These are phyloP conservation scores for Ocimum tenuiflorum DNA, from an alignment of 257 asterid species.

Conservation along the genomic window DNA sequence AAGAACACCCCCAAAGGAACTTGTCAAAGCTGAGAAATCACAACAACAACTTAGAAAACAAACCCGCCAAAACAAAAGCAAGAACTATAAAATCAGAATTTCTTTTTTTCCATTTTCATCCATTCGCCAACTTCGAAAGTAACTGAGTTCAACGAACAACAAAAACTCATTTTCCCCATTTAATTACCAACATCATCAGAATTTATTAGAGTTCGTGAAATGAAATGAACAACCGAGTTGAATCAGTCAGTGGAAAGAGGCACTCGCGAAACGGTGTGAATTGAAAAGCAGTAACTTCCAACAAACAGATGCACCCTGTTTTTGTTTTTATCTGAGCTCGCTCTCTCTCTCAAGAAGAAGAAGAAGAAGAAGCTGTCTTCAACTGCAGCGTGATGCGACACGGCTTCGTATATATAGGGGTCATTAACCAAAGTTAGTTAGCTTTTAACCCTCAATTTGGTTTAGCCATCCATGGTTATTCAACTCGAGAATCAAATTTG, in stretches of 20 bases:
- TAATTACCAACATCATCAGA: conserved; percentile 2
- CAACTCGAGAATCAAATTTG: conserved; percentile 10
- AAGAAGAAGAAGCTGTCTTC: neutral
- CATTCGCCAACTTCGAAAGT: neutral
- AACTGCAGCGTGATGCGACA: neutral
- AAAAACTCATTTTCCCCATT: neutral
- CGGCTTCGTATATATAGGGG: conserved; percentile 21
- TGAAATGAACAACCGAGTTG: conserved; percentile 4
- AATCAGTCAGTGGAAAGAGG: conserved; percentile 8
- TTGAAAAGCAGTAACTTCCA: neutral
- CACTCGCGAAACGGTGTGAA: conserved; percentile 28
- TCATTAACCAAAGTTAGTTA: conserved; percentile 17
- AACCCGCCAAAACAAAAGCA: neutral
- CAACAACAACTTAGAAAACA: neutral
- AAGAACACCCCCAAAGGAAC: neutral
- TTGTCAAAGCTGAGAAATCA: neutral
- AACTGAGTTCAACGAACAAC: conserved; percentile 6
- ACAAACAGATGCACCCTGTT: conserved; percentile 3
- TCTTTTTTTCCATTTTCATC: neutral
- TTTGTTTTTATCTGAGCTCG: conserved; percentile 2
- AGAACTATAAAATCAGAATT: neutral
- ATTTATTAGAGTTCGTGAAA: neutral
- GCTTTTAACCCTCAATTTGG: conserved; percentile 18
- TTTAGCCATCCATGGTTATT: conserved; percentile 2
- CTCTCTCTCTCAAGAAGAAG: neutral